phyloP scores from a whole-genome alignment of 768 basidiomycete species.

The Fomitopsis serialis region DNA sequence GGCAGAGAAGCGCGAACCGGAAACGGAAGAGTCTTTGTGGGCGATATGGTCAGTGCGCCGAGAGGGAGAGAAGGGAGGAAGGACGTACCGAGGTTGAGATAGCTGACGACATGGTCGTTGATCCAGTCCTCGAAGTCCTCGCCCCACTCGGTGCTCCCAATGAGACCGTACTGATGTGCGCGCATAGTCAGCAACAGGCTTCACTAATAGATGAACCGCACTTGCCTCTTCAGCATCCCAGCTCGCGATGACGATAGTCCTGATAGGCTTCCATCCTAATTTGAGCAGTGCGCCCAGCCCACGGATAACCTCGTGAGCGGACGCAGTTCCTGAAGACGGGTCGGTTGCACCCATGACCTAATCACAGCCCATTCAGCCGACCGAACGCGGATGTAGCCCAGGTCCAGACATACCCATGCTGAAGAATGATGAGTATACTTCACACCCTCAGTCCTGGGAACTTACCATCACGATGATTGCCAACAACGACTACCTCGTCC shows the following conservation, averaged over 20 bases:
- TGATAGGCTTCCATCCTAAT: slow-evolving; percentile 79
- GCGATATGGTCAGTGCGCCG: not conserved
- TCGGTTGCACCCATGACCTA: slow-evolving; percentile 83
- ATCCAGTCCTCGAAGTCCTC: slow-evolving; percentile 90
- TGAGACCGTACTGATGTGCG: slow-evolving; percentile 48
- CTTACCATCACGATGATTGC: slow-evolving; percentile 85
- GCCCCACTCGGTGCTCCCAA: slow-evolving; percentile 90
- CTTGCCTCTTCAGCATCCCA: slow-evolving; percentile 76
- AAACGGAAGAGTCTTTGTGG: slow-evolving; percentile 56
- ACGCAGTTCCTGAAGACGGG: slow-evolving; percentile 75
- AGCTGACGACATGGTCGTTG: slow-evolving; percentile 72
- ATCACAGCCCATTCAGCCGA: slow-evolving; percentile 11
- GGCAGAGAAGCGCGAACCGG: slow-evolving; percentile 53
- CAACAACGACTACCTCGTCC: slow-evolving; percentile 83
- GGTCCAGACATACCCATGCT: too few species aligned
- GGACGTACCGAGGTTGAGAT: slow-evolving; percentile 69
- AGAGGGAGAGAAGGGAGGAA: not conserved
- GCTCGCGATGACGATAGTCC: slow-evolving; percentile 70
- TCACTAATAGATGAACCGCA: not conserved
- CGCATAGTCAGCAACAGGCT: not conserved
- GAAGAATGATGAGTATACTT: not conserved
- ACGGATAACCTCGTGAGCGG: slow-evolving; percentile 70
- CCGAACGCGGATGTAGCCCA: not conserved
- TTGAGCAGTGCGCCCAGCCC: slow-evolving; percentile 64
- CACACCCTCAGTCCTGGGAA: not conserved